Percentiles rank a stretch among this genome's conserved stretches.
phyloP scores from a whole-genome alignment of 768 basidiomycete species.

The Boletus sensibilis region DNA sequence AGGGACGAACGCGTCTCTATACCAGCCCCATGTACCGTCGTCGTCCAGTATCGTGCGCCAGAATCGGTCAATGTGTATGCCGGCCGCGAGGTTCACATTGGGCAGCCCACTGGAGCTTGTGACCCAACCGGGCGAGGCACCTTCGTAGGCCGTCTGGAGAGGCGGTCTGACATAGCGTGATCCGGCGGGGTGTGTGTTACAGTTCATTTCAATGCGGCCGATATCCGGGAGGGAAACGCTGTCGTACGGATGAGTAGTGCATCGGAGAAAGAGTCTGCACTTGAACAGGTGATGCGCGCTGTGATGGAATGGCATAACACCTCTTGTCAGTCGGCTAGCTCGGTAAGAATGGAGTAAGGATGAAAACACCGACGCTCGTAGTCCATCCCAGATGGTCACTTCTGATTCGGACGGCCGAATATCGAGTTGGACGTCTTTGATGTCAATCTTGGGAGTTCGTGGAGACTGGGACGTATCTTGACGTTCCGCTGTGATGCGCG shows the following conservation, averaged over 20 bases:
- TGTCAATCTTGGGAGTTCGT: neutral
- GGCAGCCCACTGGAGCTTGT: neutral
- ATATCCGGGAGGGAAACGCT: conserved; percentile 8
- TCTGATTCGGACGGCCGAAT: conserved; percentile 14
- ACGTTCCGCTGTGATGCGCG: neutral
- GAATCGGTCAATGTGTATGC: conserved; percentile 24
- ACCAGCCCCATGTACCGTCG: conserved; percentile 32
- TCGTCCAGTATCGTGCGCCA: conserved; percentile 17
- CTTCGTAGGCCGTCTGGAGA: conserved; percentile 18
- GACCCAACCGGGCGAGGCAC: neutral
- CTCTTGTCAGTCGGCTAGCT: neutral
- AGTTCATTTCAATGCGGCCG: conserved; percentile 20
- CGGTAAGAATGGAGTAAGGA: neutral
- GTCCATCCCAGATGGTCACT: conserved; percentile 29
- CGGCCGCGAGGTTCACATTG: neutral
- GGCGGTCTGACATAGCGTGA: conserved; percentile 3
- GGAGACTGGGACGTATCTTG: neutral
- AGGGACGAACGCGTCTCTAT: conserved; percentile 44
- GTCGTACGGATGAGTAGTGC: conserved; percentile 12
- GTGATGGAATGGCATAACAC: neutral
- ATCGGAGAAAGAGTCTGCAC: conserved; percentile 26
- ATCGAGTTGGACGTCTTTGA: conserved; percentile 15
- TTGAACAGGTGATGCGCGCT: conserved; percentile 23
- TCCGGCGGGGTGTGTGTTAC: conserved; percentile 13
- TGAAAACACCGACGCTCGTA: conserved; percentile 15